These are phyloP conservation scores for Aspergillus phoenicis DNA, from an alignment of 2,329 filamentous ascomycete genomes.

Conservation along the genomic window DNA sequence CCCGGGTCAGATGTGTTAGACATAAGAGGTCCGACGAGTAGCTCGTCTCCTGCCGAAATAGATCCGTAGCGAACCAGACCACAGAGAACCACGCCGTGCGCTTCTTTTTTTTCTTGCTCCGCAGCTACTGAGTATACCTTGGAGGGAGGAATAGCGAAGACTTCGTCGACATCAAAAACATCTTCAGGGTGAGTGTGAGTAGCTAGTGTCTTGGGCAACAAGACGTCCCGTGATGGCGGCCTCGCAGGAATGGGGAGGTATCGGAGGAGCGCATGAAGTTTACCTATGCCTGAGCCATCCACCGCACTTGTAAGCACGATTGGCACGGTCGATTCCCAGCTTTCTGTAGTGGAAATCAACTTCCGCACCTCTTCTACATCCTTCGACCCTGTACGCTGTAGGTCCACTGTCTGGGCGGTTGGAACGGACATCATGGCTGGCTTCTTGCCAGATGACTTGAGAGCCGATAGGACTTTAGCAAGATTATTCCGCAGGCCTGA, in stretches of 20 bases:
- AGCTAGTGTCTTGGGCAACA: conserved; percentile 17
- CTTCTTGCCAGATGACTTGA: conserved; percentile 74
- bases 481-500: conserved; percentile 69
- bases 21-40: conserved; percentile 76
- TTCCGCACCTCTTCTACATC: conserved; percentile 63
- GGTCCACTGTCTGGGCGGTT: conserved; percentile 52
- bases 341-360: conserved; percentile 50
- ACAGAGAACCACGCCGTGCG: conserved; percentile 73
- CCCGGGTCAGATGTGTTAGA: conserved; percentile 52
- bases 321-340: conserved; percentile 64
- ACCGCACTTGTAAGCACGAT: conserved; percentile 87
- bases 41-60: conserved; percentile 73
- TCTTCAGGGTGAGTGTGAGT: conserved; percentile 57
- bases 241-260: conserved; percentile 69
- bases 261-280: conserved; percentile 78
- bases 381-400: conserved; percentile 58
- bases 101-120: conserved; percentile 46
- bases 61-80: conserved; percentile 80
- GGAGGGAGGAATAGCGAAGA: conserved; percentile 73
- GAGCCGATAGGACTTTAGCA: conserved; percentile 70
- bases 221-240: conserved; percentile 28
- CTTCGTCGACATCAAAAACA: conserved; percentile 88
- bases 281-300: conserved; percentile 77
- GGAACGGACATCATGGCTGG: conserved; percentile 67
- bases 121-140: conserved; percentile 53